Evolutionary conservation across 176 grass and related monocot species (phyloP), one percentile per base, ranked within the genome.

Genomic region (Oryza glumipatula): DNA sequence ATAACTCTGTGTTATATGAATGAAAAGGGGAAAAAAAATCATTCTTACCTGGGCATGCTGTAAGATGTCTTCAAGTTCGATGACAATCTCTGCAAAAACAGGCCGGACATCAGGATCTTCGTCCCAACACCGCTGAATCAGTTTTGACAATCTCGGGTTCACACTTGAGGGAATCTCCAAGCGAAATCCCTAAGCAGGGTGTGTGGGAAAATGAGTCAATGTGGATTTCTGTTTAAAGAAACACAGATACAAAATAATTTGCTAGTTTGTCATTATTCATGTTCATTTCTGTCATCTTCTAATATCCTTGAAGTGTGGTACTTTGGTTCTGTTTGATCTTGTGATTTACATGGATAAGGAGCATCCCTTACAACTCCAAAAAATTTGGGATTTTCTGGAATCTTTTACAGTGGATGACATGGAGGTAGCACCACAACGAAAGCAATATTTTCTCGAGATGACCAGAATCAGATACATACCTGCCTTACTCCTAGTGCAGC

Each of bases 401-500:
- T 56, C 51, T 7, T 56, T 56, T 56, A 19, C 51, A 19, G 15
- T 19, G 15, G 51, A 7, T 56, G 51, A 19, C 51, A 19, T 56
- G 51, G 51, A 19, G 51, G 51, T 19, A 56, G 51, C 51, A 54
- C 51, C 19, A 3, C 6, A 61, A 61, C 7, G 21, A 61, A n/a
- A 22, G 56, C 56, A 56, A 19, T 56, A 6, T 56, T 56, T 56
- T 39, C 23, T 5, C 22, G 68, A 56, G 11, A 58, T 74, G 54
- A 14, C 19, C 19, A 46, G 41, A 43, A 74, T 22, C 15, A n/a
- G 64, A 30, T 30, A 47, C 49, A 39, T 82, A 98, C 95, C 95
- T 93, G 95, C 85, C 91, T 91, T 63, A 98, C 96, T 80, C 93
- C 93, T 88, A 98, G 52, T 65, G 93, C 96, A 58, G 96, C 96